Conservation (phyloP, 1,284 basidiomycete species). For the Psilocybe mexicana region DNA sequence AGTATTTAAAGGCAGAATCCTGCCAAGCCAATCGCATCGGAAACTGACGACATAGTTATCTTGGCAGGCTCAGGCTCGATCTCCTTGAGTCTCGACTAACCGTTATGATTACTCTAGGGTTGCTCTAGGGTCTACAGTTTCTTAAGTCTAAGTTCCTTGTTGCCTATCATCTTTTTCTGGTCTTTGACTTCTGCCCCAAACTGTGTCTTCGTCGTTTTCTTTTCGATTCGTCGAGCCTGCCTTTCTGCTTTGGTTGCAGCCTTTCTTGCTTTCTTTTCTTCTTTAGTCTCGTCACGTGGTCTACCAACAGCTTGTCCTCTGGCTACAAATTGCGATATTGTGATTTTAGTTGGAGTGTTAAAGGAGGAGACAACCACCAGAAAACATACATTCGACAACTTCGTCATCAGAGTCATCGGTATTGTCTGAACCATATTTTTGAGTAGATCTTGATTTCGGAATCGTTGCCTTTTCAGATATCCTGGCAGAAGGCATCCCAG, state of each 20-base stretch:
- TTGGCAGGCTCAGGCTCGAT: conserved; percentile 10
- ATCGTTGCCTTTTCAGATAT: conserved; percentile 20
- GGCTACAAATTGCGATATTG: conserved; percentile 25
- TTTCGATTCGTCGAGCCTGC: conserved; percentile 74
- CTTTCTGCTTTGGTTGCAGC: conserved; percentile 84
- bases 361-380: background rate
- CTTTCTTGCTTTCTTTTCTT: conserved; percentile 89
- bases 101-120: no score
- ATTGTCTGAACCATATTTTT: conserved; percentile 22
- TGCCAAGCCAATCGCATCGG: conserved; percentile 14
- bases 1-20: background rate
- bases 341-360: background rate
- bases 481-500: conserved; percentile 66
- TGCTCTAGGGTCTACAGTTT: conserved; percentile 32
- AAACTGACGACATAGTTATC: conserved; percentile 14
- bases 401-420: conserved; percentile 40
- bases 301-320: conserved; percentile 59
- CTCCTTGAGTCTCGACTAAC: no score
- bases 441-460: conserved; percentile 8
- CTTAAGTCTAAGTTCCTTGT: conserved; percentile 45
- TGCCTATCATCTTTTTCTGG: conserved; percentile 59
- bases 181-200: conserved; percentile 76
- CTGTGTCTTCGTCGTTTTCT: conserved; percentile 77
- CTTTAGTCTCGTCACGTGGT: conserved; percentile 77
- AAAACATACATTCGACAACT: conserved; percentile 22